Evolutionary conservation across 768 basidiomycete genomes (phyloP).

Genomic region (Leccinum subgranulosum): DNA sequence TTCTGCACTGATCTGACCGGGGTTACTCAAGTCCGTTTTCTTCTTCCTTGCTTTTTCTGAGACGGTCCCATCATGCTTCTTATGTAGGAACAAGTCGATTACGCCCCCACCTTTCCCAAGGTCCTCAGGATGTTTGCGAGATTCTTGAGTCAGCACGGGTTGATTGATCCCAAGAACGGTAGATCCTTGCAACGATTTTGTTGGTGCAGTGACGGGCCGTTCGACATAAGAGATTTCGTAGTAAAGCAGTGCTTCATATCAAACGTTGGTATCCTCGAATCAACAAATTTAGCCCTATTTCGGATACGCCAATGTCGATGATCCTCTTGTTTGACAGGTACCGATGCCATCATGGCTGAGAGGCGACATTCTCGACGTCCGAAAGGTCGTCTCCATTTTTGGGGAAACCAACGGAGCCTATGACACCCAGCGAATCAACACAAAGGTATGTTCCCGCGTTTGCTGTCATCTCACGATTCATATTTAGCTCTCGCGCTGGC

Average conservation of each 20-base stretch:
- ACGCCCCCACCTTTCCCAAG: slow-evolving; percentile 70
- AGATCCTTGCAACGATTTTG: slow-evolving; percentile 61
- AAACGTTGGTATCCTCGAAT: slow-evolving; percentile 43
- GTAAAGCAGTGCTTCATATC: slow-evolving; percentile 91
- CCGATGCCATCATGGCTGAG: slow-evolving; percentile 70
- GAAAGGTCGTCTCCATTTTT: slow-evolving; percentile 54
- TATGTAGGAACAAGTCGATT: slow-evolving; percentile 74
- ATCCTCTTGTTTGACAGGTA: slow-evolving; percentile 39
- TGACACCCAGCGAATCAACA: slow-evolving; percentile 7
- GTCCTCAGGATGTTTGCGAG: slow-evolving; percentile 59
- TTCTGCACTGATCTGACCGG: slow-evolving; percentile 91
- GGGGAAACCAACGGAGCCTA: slow-evolving; percentile 11
- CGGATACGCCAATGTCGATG: slow-evolving; percentile 8
- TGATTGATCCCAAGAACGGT: slow-evolving; percentile 60
- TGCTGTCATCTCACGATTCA: not conserved
- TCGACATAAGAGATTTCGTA: slow-evolving; percentile 79
- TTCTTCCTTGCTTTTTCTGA: not conserved
- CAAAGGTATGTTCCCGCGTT: slow-evolving; percentile 14
- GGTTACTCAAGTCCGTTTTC: slow-evolving; percentile 77
- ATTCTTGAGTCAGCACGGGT: slow-evolving; percentile 68
- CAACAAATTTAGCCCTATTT: slow-evolving; percentile 1
- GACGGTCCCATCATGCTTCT: slow-evolving; percentile 3
- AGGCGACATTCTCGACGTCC: slow-evolving; percentile 74
- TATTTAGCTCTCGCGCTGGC: not conserved
- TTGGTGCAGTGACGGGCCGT: slow-evolving; percentile 86